These are phyloP conservation scores for Epichloe gansuensis DNA, from an alignment of 2,329 filamentous ascomycete genomes.

Conservation along the genomic window DNA sequence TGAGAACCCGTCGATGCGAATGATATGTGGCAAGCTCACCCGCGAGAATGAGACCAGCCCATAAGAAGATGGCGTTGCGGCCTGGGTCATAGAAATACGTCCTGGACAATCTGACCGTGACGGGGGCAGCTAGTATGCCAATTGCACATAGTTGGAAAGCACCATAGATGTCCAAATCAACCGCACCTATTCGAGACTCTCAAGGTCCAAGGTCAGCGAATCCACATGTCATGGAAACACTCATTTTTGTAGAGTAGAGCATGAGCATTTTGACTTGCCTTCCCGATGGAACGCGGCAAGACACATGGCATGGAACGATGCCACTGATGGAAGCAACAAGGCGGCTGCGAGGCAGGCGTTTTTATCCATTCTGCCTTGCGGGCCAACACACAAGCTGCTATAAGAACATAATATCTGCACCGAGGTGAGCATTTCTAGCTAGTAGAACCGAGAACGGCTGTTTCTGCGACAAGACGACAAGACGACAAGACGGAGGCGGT, in stretches of 20 bases:
- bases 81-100: conserved; percentile 55
- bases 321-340: conserved; percentile 49
- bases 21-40: conserved; percentile 27
- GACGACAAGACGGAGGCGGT: neutral
- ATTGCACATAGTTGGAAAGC: conserved; percentile 57
- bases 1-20: neutral
- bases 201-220: neutral
- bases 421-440: neutral
- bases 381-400: conserved; percentile 51
- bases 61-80: conserved; percentile 54
- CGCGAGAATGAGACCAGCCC: conserved; percentile 48
- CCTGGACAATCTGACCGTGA: conserved; percentile 46
- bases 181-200: conserved; percentile 31
- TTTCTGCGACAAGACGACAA: neutral
- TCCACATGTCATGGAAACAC: neutral
- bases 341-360: conserved; percentile 52
- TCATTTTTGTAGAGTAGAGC: neutral
- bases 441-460: too few relatives aligned
- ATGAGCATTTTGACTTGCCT: conserved; percentile 28
- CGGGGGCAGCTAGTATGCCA: conserved; percentile 50
- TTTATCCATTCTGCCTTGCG: conserved; percentile 47
- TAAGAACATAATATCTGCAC: conserved; percentile 48
- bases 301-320: conserved; percentile 51
- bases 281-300: conserved; percentile 46
- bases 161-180: conserved; percentile 58